A percentile compares a stretch with the other conserved stretches of the same genome.
phyloP scores from a whole-genome alignment of 75 land plant species.

The Azolla pinnata region DNA sequence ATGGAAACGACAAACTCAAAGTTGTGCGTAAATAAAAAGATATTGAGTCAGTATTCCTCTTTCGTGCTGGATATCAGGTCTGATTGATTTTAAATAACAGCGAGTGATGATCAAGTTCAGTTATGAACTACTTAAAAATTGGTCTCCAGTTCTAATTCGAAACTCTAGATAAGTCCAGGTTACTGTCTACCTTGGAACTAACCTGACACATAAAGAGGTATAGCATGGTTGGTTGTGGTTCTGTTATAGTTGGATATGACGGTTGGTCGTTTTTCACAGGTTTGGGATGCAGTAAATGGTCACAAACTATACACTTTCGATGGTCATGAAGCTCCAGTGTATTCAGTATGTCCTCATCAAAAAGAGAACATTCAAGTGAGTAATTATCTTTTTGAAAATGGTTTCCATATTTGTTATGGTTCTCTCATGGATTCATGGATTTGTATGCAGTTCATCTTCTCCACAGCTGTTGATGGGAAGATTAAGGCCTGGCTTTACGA shows the following conservation, averaged over 20 bases:
- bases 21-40: not conserved
- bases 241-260: not conserved
- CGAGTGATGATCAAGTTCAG: not conserved
- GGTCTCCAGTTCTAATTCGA: no score
- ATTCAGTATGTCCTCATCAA: slow-evolving; percentile 75
- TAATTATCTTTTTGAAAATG: not conserved
- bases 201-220: not conserved
- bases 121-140: not conserved
- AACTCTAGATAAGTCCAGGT: no score
- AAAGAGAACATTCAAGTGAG: slow-evolving; percentile 63
- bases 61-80: not conserved
- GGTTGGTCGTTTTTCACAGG: slow-evolving; percentile 24
- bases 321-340: slow-evolving; percentile 82
- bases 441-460: slow-evolving; percentile 70
- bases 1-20: not conserved
- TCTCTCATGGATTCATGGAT: not conserved
- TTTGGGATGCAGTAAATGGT: slow-evolving; percentile 71
- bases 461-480: slow-evolving; percentile 86
- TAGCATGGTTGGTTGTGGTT: not conserved
- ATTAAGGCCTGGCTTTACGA: slow-evolving; percentile 94
- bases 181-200: no score
- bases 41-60: not conserved
- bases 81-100: not conserved
- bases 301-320: slow-evolving; percentile 57
- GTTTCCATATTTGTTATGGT: not conserved